Evolutionary conservation across 352 stramenopile species (phyloP), one percentile per base, ranked within the genome.

Genomic region (Blastocystis sp.): DNA sequence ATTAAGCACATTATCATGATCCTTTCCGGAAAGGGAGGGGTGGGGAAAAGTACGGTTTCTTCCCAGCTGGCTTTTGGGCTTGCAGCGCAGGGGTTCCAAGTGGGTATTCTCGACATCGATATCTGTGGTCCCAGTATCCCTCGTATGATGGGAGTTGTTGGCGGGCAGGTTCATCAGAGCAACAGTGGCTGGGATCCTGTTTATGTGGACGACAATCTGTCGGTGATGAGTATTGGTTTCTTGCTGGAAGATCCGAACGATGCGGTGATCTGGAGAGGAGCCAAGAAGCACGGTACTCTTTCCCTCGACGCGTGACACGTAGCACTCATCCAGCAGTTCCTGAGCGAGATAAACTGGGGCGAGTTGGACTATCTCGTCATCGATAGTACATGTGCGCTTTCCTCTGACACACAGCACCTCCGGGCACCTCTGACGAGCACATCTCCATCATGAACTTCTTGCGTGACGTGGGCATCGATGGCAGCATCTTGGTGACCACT

Each of bases 381-480:
- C 53, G 97, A 99, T 92, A 99, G 97, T 89, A 76, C 39, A 8
- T 23, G 47, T 43, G 18, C 37, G 18, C 11, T 7, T 79, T 23
- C 7, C 20, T 9, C 26, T 76, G 11, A 18, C 3, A 9, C 6
- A 2, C 50, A 89, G 77, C 82, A 23, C 97, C 97, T 3, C 97
- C 97, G 7, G 97, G 97, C 62, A 99, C 97, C 20, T 98, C 95
- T 45, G 97, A 99, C 90, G 97, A 99, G 91, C 97, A 99, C 92
- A 99, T 99, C 91, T 98, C 95, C 61, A 98, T 98, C 75, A 97
- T 99, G 9, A 96, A 98, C 93, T 99, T 98, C 92, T 95, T 99
- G 90, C 98, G 98, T 92, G 92, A 94, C 63, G 91, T 98, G 69
- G 95, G 98, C 73, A 79, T 88, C 53, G 77, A 88, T 45, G 97